A percentile compares a stretch with the other conserved stretches of the same genome.
Evolutionary conservation across 129 eudicot species (phyloP).

Genomic region (Heracleum sosnowskyi): DNA sequence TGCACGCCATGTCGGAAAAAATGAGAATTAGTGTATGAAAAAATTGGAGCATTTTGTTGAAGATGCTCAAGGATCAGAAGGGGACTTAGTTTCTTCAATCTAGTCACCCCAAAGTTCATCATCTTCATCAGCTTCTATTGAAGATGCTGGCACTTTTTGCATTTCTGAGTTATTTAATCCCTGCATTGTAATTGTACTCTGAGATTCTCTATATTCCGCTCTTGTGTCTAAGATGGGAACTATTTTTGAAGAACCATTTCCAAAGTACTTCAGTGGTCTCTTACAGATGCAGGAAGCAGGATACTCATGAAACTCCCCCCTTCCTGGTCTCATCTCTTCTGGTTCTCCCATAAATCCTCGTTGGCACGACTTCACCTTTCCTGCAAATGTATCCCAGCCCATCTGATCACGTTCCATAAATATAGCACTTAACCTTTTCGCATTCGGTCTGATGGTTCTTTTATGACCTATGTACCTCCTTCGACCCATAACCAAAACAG

Average conservation of each 20-base stretch:
- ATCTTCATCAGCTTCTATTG: slow-evolving; percentile 20
- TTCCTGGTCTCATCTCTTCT: slow-evolving; percentile 76
- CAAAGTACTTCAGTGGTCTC: slow-evolving; percentile 34
- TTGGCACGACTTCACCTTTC: slow-evolving; percentile 84
- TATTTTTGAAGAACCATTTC: slow-evolving; percentile 11
- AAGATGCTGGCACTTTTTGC: slow-evolving; percentile 15
- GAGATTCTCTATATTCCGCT: slow-evolving; percentile 23
- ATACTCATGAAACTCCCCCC: slow-evolving; percentile 83
- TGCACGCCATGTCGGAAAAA: slow-evolving; percentile 18
- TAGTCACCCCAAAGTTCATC: slow-evolving; percentile 42
- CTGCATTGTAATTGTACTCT: slow-evolving; percentile 21
- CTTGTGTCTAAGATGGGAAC: slow-evolving; percentile 21
- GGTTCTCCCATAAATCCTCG: slow-evolving; percentile 98
- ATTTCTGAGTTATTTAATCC: slow-evolving; percentile 15
- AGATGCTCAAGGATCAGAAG: slow-evolving; percentile 9
- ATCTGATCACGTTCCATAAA: slow-evolving; percentile 56
- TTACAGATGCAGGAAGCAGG: slow-evolving; percentile 85
- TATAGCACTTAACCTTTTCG: slow-evolving; percentile 70
- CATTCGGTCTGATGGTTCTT: slow-evolving; percentile 88
- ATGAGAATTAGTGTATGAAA: slow-evolving; percentile 8
- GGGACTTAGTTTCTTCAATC: slow-evolving; percentile 9
- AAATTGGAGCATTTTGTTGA: slow-evolving; percentile 11
- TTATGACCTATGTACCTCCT: slow-evolving; percentile 98
- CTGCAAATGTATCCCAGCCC: slow-evolving; percentile 76
- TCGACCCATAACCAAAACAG: slow-evolving; percentile 17